Conservation (phyloP, 2,329 filamentous ascomycete species). For the Phaeophleospora eucalypticola region DNA sequence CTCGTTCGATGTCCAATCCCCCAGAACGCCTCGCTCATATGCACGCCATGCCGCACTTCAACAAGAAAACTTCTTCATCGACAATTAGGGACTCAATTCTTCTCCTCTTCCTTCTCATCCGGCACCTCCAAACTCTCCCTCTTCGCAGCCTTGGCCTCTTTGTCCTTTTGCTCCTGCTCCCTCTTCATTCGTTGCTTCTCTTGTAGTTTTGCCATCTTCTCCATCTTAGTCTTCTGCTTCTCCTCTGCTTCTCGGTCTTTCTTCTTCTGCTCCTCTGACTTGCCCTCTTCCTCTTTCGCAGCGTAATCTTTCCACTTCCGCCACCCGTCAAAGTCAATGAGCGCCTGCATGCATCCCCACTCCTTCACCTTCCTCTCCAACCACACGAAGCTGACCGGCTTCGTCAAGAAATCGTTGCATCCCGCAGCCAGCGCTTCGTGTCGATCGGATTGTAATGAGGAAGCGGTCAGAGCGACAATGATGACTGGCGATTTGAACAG, state of each 20-base stretch:
- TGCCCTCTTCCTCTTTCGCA: conserved; percentile 29
- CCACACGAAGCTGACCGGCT: conserved; percentile 98
- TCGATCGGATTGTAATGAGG: conserved; percentile 88
- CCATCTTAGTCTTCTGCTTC: conserved; percentile 30
- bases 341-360: conserved; percentile 99
- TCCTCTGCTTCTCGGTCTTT: conserved; percentile 28
- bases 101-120: neutral
- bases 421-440: conserved; percentile 92
- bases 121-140: conserved; percentile 9
- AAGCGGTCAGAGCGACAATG: conserved; percentile 93
- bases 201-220: conserved; percentile 30
- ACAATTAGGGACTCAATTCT: neutral
- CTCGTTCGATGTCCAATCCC: neutral
- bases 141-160: conserved; percentile 18
- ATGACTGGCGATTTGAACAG: conserved; percentile 96
- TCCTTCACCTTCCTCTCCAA: conserved; percentile 96
- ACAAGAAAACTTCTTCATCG: neutral
- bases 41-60: neutral
- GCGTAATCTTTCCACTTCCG: conserved; percentile 88
- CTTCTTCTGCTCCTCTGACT: conserved; percentile 34
- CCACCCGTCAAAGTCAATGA: conserved; percentile 99
- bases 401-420: conserved; percentile 94
- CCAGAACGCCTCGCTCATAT: conserved; percentile 1
- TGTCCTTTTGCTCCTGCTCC: conserved; percentile 25
- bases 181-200: conserved; percentile 24